Base-by-base conservation (phyloP, 2,329 filamentous ascomycete genomes). In the Fusarium albosuccineum region DNA sequence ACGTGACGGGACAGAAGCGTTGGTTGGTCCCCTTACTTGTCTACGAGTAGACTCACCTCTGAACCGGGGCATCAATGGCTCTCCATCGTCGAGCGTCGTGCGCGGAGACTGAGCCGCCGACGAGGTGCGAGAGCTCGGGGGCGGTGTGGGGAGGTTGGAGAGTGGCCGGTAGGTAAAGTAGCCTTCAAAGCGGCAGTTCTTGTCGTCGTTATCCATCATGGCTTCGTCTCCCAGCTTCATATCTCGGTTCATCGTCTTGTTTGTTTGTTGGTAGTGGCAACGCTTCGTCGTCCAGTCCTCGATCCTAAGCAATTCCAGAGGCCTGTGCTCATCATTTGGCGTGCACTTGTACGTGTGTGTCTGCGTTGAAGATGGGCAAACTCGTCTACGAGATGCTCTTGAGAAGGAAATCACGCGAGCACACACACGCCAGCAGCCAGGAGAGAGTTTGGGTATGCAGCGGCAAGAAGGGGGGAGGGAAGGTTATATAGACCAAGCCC, bases 101-200 rank as follows among this genome's bases (percentile, higher is more conserved):
- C 75, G 74, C 45, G 83, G 82, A 49, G 82, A 83, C 70, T 82
- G 81, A 40, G 75, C 73, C 29, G 80, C 79, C 34, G 81, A 82
- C 10, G 82, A 82, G 66, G 74, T 77, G 53, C 71, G 76, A 55
- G 83, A 84, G 44, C 86, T 89, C 10, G 84, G 84, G 44, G 89
- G 89, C 65, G 89, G 89, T 53, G 89, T 91, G 22, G 89, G 89
- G 22, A 91, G 83, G 75, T 89, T 90, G 30, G 89, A 91, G 52
- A 91, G 82, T 9, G 89, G 89, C 48, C 87, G 85, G 77, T 91
- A 91, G 67, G 88, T 89, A 72, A 89, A 88, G 77, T 86, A 87
- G 66, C 82, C 82, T 57, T 85, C 82, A 51, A 58, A 64, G 29
- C 60, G 62, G 65, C 60, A 61, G 58, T 60, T 57, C 50, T 55